These are phyloP conservation scores for Sutorius eximius DNA, from an alignment of 1,284 basidiomycete species.

Conservation along the genomic window DNA sequence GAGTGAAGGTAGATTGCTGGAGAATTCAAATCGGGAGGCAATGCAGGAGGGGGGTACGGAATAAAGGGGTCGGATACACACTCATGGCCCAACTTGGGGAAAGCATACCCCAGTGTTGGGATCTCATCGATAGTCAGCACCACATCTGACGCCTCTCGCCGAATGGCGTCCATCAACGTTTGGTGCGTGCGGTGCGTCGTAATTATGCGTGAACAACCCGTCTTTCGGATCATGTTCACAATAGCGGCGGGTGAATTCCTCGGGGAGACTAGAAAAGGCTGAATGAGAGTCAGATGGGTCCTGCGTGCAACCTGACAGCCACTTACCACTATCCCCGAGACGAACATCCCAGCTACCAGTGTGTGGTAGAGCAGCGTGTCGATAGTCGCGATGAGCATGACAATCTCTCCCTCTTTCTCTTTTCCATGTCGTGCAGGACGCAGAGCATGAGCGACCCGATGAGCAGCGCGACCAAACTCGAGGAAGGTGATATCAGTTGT, in stretches of 20 bases:
- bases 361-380: slow-evolving; percentile 9
- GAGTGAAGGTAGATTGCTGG: slow-evolving; percentile 12
- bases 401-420: slow-evolving; percentile 9
- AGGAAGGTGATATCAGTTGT: slow-evolving; percentile 7
- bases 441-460: slow-evolving; percentile 5
- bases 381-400: slow-evolving; percentile 8
- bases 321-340: slow-evolving; percentile 8
- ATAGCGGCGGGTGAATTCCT: slow-evolving; percentile 3
- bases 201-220: slow-evolving; percentile 4
- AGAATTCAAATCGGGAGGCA: background rate
- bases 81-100: slow-evolving; percentile 5
- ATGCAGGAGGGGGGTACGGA: background rate
- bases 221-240: slow-evolving; percentile 8
- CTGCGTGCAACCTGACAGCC: background rate
- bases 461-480: slow-evolving; percentile 12
- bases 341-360: slow-evolving; percentile 1
- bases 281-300: background rate
- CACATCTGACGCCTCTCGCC: background rate
- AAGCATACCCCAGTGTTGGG: background rate
- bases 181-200: background rate
- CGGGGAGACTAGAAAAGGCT: slow-evolving; percentile 11
- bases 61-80: background rate
- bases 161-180: slow-evolving; percentile 5
- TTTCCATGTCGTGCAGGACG: slow-evolving; percentile 1
- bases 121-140: slow-evolving; percentile 4